Evolutionary conservation across 495 filamentous ascomycete genomes (phyloP).

Genomic region (Aspergillus homomorphus): DNA sequence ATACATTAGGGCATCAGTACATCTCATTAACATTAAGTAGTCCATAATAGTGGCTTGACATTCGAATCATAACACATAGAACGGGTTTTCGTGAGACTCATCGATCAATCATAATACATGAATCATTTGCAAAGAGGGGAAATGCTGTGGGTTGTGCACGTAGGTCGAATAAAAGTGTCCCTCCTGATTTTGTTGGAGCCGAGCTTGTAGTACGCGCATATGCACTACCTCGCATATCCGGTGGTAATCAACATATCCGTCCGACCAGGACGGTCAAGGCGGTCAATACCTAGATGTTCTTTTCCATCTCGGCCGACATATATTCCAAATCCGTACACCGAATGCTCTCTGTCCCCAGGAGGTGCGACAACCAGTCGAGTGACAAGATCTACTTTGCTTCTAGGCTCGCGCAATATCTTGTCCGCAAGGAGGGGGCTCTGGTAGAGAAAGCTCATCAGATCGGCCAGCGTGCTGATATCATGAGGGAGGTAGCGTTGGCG

Average conservation of each 20-base stretch:
- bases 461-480: conserved; percentile 64
- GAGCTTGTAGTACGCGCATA: neutral
- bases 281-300: conserved; percentile 66
- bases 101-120: conserved; percentile 4
- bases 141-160: neutral
- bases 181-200: neutral
- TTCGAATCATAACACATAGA: neutral
- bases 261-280: conserved; percentile 47
- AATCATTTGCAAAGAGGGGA: conserved; percentile 1
- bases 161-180: neutral
- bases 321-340: conserved; percentile 61
- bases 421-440: conserved; percentile 67
- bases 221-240: conserved; percentile 27
- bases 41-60: neutral
- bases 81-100: neutral
- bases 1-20: conserved; percentile 9
- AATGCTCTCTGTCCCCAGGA: conserved; percentile 44
- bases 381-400: conserved; percentile 59
- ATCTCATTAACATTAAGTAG: conserved; percentile 20
- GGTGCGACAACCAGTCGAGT: conserved; percentile 54
- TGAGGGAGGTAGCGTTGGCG: conserved; percentile 63
- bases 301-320: conserved; percentile 58
- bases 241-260: conserved; percentile 47
- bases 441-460: conserved; percentile 73
- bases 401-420: conserved; percentile 57